Evolutionary conservation across 2,329 filamentous ascomycete genomes (phyloP), one percentile per base, ranked within the genome.

Genomic region (Beauveria pseudobassiana): DNA sequence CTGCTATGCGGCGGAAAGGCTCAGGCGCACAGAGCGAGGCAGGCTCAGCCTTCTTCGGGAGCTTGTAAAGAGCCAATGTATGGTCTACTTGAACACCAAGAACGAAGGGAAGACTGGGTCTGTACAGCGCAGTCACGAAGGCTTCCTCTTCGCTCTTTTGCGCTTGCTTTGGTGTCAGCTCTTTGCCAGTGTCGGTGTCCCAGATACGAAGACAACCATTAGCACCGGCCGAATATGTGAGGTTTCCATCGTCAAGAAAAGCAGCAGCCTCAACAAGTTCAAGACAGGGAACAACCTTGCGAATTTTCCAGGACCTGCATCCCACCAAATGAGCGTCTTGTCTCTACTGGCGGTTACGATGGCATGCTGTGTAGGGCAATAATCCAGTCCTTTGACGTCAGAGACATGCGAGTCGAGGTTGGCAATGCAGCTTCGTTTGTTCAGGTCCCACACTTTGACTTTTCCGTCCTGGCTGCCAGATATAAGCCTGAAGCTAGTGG

Each of bases 391-490:
- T 67, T 92, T 87, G n/a, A 99, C 90, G 66, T 98, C 90, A 10
- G 95, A 98, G 24, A 96, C 92, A 72, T 99, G 96, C 0, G 92
- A 95, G 64, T 98, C 92, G 38, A 96, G 79, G 20, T 87, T 86
- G 22, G 90, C 89, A 24, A 91, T 80, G 63, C 87, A 87, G 65
- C 84, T 90, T 61, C 90, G 85, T 76, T 91, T 96, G 75, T 93
- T 87, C 62, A 99, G 77, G 76, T 98, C 90, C 90, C 93, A 99
- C 24, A 99, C 84, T 22, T 90, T 83, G 59, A 99, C 84, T 70
- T 93, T 96, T 38, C 95, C 95, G 72, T 98, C 93, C 74, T 99
- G 96, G 64, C 90, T 92, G 65, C 93, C 95, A 40, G 92, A 96
- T 5, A 92, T 93, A 18, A 99, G 81, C 52, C 91, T 82, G 72